Evolutionary conservation across 1,284 basidiomycete genomes (phyloP).

Genomic region (Tremellales sp.): DNA sequence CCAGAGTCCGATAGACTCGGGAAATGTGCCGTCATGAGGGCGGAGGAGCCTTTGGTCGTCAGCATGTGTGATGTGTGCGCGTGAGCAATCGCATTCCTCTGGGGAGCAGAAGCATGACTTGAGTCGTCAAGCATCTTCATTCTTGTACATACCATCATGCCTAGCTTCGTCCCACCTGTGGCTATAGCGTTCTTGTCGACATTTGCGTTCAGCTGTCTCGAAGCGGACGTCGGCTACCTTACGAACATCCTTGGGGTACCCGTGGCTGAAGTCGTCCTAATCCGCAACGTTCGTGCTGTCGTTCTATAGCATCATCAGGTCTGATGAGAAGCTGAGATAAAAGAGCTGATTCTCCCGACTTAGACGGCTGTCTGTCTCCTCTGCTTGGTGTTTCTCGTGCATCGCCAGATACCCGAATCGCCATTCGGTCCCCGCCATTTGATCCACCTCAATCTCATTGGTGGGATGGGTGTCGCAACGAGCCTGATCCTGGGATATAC

Average conservation of each 20-base stretch:
- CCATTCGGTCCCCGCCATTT: neutral
- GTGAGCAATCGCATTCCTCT: neutral
- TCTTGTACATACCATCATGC: neutral
- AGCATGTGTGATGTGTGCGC: neutral
- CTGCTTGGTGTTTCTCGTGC: neutral
- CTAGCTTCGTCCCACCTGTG: neutral
- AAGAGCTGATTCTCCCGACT: neutral
- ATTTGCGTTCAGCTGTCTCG: neutral
- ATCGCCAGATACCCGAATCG: neutral
- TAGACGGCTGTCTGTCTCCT: neutral
- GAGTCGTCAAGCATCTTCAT: neutral
- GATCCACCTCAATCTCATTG: neutral
- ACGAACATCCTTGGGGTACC: neutral
- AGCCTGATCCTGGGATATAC: neutral
- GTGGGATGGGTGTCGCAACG: neutral
- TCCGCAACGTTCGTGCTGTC: neutral
- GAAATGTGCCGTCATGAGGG: neutral
- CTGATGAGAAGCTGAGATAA: neutral
- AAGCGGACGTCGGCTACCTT: neutral
- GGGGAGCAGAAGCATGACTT: neutral
- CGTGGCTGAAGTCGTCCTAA: neutral
- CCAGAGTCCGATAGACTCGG: neutral
- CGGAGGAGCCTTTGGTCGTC: neutral
- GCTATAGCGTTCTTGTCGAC: neutral
- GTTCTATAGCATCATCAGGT: neutral